Percentiles rank a stretch among this genome's conserved stretches.
Evolutionary conservation across 257 asterid species (phyloP).

Genomic region (Osmanthus fragrans): DNA sequence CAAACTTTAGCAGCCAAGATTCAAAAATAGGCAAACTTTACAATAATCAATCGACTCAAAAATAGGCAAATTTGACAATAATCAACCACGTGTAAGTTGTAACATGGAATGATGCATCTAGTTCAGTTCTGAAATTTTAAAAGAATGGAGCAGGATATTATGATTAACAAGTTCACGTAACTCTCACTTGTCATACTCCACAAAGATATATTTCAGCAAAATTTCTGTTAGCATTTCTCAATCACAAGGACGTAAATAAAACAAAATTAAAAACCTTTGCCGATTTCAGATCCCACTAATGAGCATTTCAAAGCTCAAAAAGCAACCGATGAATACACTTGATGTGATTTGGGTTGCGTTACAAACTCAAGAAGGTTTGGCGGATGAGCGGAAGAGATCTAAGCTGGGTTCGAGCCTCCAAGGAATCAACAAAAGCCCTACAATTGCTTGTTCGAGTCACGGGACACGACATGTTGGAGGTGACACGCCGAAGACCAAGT

Average conservation of each 20-base stretch:
- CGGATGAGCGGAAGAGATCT: no score
- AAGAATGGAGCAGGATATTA: background rate
- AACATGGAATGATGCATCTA: constrained; percentile 9
- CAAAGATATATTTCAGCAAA: background rate
- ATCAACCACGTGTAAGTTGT: background rate
- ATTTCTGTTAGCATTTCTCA: background rate
- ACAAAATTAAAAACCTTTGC: no score
- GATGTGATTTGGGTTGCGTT: no score
- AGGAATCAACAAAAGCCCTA: no score
- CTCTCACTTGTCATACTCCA: background rate
- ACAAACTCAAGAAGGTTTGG: no score
- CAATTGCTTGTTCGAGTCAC: no score
- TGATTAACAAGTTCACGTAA: no score
- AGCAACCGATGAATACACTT: background rate
- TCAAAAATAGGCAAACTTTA: no score
- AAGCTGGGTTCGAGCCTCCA: no score
- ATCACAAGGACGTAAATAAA: background rate
- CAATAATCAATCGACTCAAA: background rate
- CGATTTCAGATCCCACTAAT: background rate
- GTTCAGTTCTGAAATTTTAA: background rate
- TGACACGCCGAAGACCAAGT: no score
- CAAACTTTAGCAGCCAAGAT: constrained; percentile 6
- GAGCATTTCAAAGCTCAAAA: background rate
- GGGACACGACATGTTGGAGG: no score
- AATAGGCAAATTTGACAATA: background rate